Percentiles rank a stretch among this genome's conserved stretches.
These are phyloP conservation scores for Rhizopogon roseolus DNA, from an alignment of 768 basidiomycete genomes.

Conservation along the genomic window DNA sequence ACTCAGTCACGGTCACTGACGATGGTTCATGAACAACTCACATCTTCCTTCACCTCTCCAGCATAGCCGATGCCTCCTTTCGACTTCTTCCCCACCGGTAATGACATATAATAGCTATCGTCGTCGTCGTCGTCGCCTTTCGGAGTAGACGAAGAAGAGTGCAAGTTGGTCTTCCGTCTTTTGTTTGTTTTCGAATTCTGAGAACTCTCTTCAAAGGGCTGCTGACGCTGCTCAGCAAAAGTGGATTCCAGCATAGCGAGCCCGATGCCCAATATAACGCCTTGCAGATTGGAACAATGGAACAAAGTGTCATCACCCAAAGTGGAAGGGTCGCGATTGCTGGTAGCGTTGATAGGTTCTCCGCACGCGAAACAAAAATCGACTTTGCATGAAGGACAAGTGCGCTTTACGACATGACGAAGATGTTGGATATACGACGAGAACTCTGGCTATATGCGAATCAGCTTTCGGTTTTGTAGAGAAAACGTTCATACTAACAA, in stretches of 20 bases:
- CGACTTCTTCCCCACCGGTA: slow-evolving; percentile 53
- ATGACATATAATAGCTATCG: slow-evolving; percentile 37
- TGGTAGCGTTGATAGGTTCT: slow-evolving; percentile 49
- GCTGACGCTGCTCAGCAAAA: slow-evolving; percentile 53
- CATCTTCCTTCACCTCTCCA: slow-evolving; percentile 80
- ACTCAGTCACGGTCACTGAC: slow-evolving; percentile 4
- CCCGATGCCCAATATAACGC: slow-evolving; percentile 87
- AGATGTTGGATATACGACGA: slow-evolving; percentile 64
- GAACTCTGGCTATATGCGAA: slow-evolving; percentile 59
- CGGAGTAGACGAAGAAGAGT: slow-evolving; percentile 10
- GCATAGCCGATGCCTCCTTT: slow-evolving; percentile 88
- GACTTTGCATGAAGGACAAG: slow-evolving; percentile 57
- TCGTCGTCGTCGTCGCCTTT: slow-evolving; percentile 53
- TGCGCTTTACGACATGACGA: slow-evolving; percentile 47
- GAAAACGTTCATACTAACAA: slow-evolving; percentile 48
- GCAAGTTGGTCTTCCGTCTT: slow-evolving; percentile 35
- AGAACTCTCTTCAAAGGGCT: slow-evolving; percentile 21
- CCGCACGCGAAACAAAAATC: slow-evolving; percentile 76
- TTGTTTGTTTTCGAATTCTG: slow-evolving; percentile 31
- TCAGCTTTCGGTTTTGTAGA: background rate
- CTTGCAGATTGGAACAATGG: slow-evolving; percentile 88
- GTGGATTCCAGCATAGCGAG: slow-evolving; percentile 78
- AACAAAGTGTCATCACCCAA: slow-evolving; percentile 59
- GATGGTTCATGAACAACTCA: slow-evolving; percentile 33
- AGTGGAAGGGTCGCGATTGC: slow-evolving; percentile 36